Conservation (phyloP, 2,329 filamentous ascomycete genomes). For the Pseudocercospora fijiensis region DNA sequence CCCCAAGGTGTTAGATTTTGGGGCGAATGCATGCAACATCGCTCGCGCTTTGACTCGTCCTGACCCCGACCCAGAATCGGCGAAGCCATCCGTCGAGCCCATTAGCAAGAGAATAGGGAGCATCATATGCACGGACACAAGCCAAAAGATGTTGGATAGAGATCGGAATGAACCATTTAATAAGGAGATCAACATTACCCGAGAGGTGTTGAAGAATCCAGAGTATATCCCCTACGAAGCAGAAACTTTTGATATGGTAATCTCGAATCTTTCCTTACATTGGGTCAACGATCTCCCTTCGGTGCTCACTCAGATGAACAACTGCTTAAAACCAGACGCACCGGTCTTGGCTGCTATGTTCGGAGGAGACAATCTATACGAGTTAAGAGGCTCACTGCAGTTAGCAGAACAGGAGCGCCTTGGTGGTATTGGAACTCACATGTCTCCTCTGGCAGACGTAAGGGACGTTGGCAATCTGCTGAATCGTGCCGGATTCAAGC, state of each 20-base stretch:
- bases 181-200: constrained; percentile 66
- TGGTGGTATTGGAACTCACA: constrained; percentile 87
- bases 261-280: constrained; percentile 86
- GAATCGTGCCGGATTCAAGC: constrained; percentile 85
- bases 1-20: constrained; percentile 81
- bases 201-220: constrained; percentile 71
- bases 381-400: constrained; percentile 89
- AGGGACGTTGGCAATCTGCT: constrained; percentile 85
- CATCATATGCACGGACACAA: constrained; percentile 80
- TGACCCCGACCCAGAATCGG: constrained; percentile 64
- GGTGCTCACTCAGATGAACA: constrained; percentile 79
- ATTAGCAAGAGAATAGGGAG: constrained; percentile 69
- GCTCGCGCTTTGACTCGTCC: constrained; percentile 69
- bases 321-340: constrained; percentile 80
- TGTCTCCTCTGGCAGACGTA: constrained; percentile 89
- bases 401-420: constrained; percentile 85
- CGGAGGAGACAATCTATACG: constrained; percentile 89
- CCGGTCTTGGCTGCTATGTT: constrained; percentile 97
- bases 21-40: constrained; percentile 93
- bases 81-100: constrained; percentile 61
- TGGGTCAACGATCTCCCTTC: constrained; percentile 97
- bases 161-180: constrained; percentile 77
- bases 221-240: constrained; percentile 74
- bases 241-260: constrained; percentile 80
- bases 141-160: constrained; percentile 72